Evolutionary conservation across 495 filamentous ascomycete species (phyloP).

Genomic region (Lasiosphaeria miniovina): DNA sequence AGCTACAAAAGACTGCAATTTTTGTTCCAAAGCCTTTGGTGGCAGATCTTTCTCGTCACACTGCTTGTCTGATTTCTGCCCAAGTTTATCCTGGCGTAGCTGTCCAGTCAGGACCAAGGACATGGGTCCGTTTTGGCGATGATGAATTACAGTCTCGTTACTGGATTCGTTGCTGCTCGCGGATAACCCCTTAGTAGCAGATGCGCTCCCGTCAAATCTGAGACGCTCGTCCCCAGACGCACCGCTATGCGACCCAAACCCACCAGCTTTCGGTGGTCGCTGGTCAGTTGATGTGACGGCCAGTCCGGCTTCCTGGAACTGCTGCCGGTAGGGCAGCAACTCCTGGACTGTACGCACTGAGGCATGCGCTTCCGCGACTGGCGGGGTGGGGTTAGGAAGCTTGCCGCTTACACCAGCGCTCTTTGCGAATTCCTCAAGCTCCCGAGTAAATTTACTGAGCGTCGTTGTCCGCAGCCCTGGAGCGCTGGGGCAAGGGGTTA

Average conservation of each 20-base stretch:
- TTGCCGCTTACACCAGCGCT: conserved; percentile 24
- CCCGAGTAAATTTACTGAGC: conserved; percentile 38
- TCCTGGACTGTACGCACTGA: conserved; percentile 46
- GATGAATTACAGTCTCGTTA: conserved; percentile 16
- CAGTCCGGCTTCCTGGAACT: conserved; percentile 47
- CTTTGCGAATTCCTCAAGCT: conserved; percentile 41
- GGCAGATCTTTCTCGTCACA: neutral
- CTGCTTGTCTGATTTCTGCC: conserved; percentile 3
- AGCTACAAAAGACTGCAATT: neutral
- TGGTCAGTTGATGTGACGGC: conserved; percentile 50
- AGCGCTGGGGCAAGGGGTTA: conserved; percentile 29
- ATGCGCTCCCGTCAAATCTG: conserved; percentile 4
- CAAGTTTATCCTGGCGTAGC: conserved; percentile 2
- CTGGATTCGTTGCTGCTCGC: conserved; percentile 16
- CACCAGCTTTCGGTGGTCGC: conserved; percentile 1
- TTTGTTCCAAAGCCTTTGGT: neutral
- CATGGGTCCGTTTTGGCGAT: neutral
- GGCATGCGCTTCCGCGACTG: conserved; percentile 27
- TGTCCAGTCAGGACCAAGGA: conserved; percentile 9
- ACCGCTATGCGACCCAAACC: neutral
- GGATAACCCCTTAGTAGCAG: conserved; percentile 3
- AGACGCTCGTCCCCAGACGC: conserved; percentile 8
- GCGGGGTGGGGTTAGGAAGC: conserved; percentile 29
- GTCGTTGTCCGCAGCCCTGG: conserved; percentile 33
- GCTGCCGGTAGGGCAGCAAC: conserved; percentile 41